Percentiles rank a stretch among this genome's conserved stretches.
Evolutionary conservation across 768 basidiomycete species (phyloP).

Genomic region (Pleurotus pulmonarius): DNA sequence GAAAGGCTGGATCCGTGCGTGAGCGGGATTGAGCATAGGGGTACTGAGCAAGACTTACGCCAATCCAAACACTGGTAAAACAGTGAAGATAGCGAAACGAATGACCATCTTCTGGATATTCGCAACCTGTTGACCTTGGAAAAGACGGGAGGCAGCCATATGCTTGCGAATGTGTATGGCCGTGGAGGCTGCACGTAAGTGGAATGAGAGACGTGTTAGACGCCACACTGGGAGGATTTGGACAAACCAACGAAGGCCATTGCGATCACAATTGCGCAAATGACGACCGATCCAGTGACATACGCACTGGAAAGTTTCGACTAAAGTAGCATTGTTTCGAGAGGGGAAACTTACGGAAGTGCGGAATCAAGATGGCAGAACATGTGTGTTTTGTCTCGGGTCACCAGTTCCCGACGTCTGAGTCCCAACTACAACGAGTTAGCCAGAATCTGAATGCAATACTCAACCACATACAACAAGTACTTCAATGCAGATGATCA

Average conservation of each 20-base stretch:
- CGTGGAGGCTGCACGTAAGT: background rate
- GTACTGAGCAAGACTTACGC: background rate
- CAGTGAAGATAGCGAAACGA: background rate
- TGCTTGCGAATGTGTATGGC: background rate
- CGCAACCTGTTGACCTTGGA: background rate
- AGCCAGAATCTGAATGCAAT: no score
- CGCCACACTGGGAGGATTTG: background rate
- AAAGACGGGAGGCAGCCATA: background rate
- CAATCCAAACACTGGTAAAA: background rate
- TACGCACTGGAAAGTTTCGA: background rate
- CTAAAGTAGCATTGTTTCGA: background rate
- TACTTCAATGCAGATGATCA: background rate
- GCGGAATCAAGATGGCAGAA: background rate
- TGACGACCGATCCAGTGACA: background rate
- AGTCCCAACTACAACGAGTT: background rate
- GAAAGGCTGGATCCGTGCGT: background rate
- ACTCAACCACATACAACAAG: background rate
- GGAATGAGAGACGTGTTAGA: background rate
- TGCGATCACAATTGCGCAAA: background rate
- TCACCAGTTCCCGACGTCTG: background rate
- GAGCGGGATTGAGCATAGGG: background rate
- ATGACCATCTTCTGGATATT: constrained; percentile 3
- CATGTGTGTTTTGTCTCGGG: background rate
- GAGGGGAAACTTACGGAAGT: background rate
- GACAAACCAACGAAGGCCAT: background rate